A percentile compares a stretch with the other conserved stretches of the same genome.
phyloP scores from a whole-genome alignment of 1,284 basidiomycete genomes.

The Trametes versicolor region DNA sequence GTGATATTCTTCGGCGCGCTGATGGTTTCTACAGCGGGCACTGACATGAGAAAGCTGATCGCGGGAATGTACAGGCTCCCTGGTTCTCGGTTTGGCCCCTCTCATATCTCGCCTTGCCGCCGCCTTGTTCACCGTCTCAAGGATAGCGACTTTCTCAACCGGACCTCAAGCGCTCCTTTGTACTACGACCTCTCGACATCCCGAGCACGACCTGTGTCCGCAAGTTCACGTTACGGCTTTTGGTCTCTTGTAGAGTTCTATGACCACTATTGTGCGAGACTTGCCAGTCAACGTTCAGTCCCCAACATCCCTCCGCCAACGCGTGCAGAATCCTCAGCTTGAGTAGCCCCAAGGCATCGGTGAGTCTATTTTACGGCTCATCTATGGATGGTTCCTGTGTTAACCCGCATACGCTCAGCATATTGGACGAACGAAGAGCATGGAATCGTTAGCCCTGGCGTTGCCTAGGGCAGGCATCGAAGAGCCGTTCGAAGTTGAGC shows the following conservation, averaged over 20 bases:
- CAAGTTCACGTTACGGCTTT: neutral
- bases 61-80: neutral
- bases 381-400: too few species aligned
- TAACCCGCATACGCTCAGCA: neutral
- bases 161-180: neutral
- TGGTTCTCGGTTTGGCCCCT: neutral
- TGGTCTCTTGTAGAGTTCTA: neutral
- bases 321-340: neutral
- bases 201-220: neutral
- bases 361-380: neutral
- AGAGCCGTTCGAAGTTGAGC: neutral
- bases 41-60: conserved; percentile 4
- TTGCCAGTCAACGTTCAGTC: neutral
- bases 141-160: neutral
- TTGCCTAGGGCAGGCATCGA: neutral
- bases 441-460: neutral
- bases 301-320: neutral
- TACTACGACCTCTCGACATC: neutral
- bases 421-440: neutral
- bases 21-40: conserved; percentile 2
- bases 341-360: neutral
- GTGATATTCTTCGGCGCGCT: conserved; percentile 2
- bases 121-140: neutral
- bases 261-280: neutral
- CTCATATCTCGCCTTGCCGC: neutral